Base-by-base conservation (phyloP, 2,329 filamentous ascomycete species). In the Pyrenophora seminiperda region DNA sequence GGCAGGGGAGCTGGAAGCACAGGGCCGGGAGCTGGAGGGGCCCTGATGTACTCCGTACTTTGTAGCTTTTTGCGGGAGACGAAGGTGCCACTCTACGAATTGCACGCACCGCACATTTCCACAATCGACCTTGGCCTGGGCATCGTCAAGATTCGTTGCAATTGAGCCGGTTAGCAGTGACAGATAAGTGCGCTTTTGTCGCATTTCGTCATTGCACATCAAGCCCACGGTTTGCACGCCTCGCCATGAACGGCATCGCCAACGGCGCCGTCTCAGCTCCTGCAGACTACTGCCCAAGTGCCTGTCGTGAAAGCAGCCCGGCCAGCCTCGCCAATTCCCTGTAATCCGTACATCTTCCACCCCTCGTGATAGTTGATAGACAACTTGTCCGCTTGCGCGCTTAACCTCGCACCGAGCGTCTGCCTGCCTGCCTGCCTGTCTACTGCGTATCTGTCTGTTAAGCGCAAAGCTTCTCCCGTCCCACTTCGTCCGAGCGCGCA, bases 401-500 rank as follows among this genome's bases (percentile, higher is more conserved):
- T 44, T 43, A 42, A 54, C 37, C 38, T 51, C 50, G 54, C 60
- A 47, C 29, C 30, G 24, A 27, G 42, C 27, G 14, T 36, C 50
- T 30, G 14, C 34, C 34, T 36, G 48, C n/a, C n/a, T n/a, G n/a
- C n/a, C n/a, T n/a, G n/a, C n/a, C n/a, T n/a, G n/a, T n/a, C n/a
- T n/a, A n/a, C n/a, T n/a, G n/a, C n/a, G n/a, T n/a, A n/a, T n/a
- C n/a, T 30, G 14, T 37, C 34, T 36, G 48, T 43, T 34, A 13
- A 32, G 30, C 36, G 20, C 19, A 34, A 53, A 38, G 57, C 47
- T 58, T 57, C 57, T 47, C 56, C 57, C 17, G 17, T 49, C 51
- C 44, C 50, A 59, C 54, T 48, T 50, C 50, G 51, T 53, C 53
- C 58, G 58, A 56, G 61, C 66, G 61, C 59, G 61, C 58, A 54